A percentile compares a stretch with the other conserved stretches of the same genome.
Conservation (phyloP, 208 protist species). For the Trypanosomatidae sp. region DNA sequence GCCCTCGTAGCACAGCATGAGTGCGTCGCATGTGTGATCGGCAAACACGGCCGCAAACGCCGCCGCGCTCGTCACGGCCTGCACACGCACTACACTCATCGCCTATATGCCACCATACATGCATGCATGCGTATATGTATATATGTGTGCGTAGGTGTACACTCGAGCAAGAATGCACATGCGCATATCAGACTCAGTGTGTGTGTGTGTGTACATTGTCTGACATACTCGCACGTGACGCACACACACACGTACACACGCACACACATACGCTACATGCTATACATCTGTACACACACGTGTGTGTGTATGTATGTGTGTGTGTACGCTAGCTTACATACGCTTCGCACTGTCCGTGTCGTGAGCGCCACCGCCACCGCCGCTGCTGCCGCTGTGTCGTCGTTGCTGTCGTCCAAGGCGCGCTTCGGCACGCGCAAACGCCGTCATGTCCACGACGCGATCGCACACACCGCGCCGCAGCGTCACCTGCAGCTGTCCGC, state of each 20-base stretch:
- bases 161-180: not conserved
- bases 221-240: not conserved
- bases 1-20: constrained; percentile 67
- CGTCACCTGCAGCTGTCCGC: too few species aligned
- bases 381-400: too few species aligned
- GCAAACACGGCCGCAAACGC: constrained; percentile 40
- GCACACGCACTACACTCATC: constrained; percentile 3
- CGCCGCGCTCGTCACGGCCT: constrained; percentile 24
- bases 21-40: not conserved
- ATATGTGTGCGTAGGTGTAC: constrained; percentile 1
- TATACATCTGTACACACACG: too few species aligned
- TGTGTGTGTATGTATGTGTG: too few species aligned
- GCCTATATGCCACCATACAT: not conserved
- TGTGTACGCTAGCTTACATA: too few species aligned
- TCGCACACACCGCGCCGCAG: too few species aligned
- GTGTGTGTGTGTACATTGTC: constrained; percentile 1
- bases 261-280: too few species aligned
- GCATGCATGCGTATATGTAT: not conserved
- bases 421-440: too few species aligned
- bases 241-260: constrained; percentile 1
- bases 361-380: too few species aligned
- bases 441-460: too few species aligned
- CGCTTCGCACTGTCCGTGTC: too few species aligned
- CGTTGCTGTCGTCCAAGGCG: too few species aligned
- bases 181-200: not conserved